Percentiles rank a stretch among this genome's conserved stretches.
These are phyloP conservation scores for Aleurites moluccanus DNA, from an alignment of 441 rosid genomes.

Conservation along the genomic window DNA sequence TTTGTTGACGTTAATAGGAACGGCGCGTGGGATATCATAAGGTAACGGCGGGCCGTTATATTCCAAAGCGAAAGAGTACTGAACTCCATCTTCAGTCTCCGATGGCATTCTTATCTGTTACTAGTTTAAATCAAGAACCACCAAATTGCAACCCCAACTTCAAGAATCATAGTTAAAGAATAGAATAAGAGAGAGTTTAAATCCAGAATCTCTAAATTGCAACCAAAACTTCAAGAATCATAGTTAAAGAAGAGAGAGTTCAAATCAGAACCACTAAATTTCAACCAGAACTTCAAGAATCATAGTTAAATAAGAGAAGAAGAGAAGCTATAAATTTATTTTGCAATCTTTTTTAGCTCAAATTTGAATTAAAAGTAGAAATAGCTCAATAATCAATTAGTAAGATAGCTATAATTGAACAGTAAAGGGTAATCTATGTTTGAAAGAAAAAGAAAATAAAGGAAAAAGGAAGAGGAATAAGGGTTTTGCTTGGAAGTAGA, in stretches of 20 bases:
- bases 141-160: not conserved
- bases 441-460: not conserved
- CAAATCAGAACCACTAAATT: not conserved
- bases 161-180: conserved; percentile 15
- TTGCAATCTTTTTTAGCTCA: not conserved
- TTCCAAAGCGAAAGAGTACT: conserved; percentile 77
- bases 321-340: not conserved
- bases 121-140: not conserved
- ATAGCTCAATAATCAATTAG: not conserved
- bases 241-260: not conserved
- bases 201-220: not conserved
- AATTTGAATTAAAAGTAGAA: conserved; percentile 16
- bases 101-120: conserved; percentile 13
- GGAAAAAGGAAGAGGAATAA: not conserved
- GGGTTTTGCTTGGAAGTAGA: conserved; percentile 25
- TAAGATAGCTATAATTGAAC: not conserved
- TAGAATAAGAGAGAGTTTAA: not conserved
- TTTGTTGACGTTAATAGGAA: conserved; percentile 77
- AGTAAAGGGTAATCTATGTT: conserved; percentile 3
- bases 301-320: conserved; percentile 7
- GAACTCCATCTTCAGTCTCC: conserved; percentile 45
- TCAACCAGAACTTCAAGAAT: conserved; percentile 5
- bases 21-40: conserved; percentile 82
- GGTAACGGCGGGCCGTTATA: conserved; percentile 83
- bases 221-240: conserved; percentile 13